Evolutionary conservation across 2,329 filamentous ascomycete genomes (phyloP).

Genomic region (Monilinia aucupariae): DNA sequence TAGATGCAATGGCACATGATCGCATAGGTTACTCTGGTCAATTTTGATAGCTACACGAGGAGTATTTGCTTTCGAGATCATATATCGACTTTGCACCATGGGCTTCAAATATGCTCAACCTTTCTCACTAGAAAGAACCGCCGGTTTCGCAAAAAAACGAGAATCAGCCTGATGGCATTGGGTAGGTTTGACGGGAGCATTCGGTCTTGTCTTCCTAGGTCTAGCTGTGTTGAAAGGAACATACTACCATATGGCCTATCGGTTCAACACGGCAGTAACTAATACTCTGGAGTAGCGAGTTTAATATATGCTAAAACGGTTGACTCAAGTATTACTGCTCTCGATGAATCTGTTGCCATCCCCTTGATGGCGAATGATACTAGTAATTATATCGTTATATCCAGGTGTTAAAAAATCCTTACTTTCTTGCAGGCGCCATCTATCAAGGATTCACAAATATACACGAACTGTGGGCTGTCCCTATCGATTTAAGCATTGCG

Average conservation of each 20-base stretch:
- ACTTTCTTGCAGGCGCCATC: constrained; percentile 23
- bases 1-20: constrained; percentile 9
- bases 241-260: constrained; percentile 26
- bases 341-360: constrained; percentile 26
- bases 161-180: constrained; percentile 18
- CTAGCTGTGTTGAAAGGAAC: constrained; percentile 25
- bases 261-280: constrained; percentile 26
- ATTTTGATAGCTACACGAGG: constrained; percentile 23
- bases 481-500: constrained; percentile 30
- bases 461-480: constrained; percentile 34
- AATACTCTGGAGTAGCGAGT: constrained; percentile 28
- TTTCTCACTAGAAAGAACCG: constrained; percentile 21
- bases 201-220: constrained; percentile 27
- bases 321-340: constrained; percentile 26
- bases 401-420: not conserved
- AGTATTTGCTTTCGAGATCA: constrained; percentile 19
- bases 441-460: constrained; percentile 31
- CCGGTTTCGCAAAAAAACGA: constrained; percentile 17
- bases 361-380: constrained; percentile 19
- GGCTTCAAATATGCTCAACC: constrained; percentile 24
- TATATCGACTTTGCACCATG: constrained; percentile 20
- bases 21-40: constrained; percentile 24
- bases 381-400: not conserved
- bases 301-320: constrained; percentile 32
- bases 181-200: constrained; percentile 26